Conservation (phyloP, 129 eudicot genomes). For the Apium graveolens region DNA sequence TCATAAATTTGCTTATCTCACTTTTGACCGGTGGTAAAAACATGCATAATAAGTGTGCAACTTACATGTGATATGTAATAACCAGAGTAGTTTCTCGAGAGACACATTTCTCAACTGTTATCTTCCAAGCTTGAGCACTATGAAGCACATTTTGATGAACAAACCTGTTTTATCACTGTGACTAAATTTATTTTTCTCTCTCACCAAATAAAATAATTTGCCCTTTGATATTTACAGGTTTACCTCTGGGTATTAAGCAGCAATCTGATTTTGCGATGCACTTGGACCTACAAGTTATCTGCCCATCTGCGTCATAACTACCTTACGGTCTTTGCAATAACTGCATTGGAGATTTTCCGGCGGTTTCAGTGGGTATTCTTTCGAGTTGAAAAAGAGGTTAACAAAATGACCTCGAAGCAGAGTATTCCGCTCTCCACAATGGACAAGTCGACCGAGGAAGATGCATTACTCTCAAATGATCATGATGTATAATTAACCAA, state of each 20-base stretch:
- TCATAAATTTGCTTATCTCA: constrained; percentile 1
- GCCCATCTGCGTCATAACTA: constrained; percentile 97
- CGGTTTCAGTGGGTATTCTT: constrained; percentile 95
- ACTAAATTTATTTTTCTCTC: too few relatives aligned
- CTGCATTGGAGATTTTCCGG: constrained; percentile 72
- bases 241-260: constrained; percentile 83
- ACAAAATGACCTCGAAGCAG: constrained; percentile 57
- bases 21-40: neutral
- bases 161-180: too few relatives aligned
- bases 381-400: constrained; percentile 96
- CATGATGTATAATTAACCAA: constrained; percentile 52
- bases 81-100: neutral
- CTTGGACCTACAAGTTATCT: constrained; percentile 96
- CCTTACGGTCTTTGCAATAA: constrained; percentile 68
- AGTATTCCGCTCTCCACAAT: constrained; percentile 35
- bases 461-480: constrained; percentile 53
- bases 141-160: neutral
- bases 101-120: neutral
- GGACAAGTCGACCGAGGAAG: constrained; percentile 49
- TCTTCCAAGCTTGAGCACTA: neutral
- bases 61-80: neutral
- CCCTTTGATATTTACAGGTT: constrained; percentile 39
- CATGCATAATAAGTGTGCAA: neutral
- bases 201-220: neutral
- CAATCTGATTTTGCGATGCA: constrained; percentile 84